These are phyloP conservation scores for Eleusine coracana DNA, from an alignment of 176 grass and related monocot species.

Conservation along the genomic window DNA sequence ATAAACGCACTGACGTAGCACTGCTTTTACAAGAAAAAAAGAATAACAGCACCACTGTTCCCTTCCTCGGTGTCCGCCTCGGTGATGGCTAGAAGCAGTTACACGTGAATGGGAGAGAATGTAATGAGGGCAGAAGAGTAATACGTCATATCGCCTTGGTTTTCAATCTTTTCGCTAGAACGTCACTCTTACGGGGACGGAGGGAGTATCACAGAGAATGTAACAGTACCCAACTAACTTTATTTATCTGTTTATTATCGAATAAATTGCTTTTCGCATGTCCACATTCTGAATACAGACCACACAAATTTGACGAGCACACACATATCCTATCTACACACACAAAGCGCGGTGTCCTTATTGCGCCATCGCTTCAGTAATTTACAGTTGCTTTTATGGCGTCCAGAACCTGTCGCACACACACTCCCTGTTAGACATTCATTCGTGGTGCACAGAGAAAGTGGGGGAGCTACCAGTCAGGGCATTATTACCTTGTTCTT, in stretches of 20 bases:
- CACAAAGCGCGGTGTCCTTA: neutral
- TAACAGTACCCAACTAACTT: neutral
- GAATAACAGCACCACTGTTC: too few species aligned
- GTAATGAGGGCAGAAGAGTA: too few species aligned
- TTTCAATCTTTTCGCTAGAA: too few species aligned
- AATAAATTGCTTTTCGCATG: neutral
- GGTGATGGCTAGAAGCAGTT: too few species aligned
- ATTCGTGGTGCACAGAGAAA: neutral
- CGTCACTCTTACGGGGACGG: too few species aligned
- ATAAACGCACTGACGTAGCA: too few species aligned
- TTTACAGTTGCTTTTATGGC: slow-evolving; percentile 86
- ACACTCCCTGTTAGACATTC: neutral
- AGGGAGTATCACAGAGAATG: neutral
- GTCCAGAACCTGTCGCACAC: slow-evolving; percentile 65
- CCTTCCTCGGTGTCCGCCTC: too few species aligned
- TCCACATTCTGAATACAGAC: neutral
- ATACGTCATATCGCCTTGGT: too few species aligned
- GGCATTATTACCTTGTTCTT: slow-evolving; percentile 68
- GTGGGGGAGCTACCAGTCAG: neutral
- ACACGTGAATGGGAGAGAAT: too few species aligned
- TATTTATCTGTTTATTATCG: slow-evolving; percentile 3
- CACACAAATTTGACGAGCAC: neutral
- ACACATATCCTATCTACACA: neutral
- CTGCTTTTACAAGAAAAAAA: too few species aligned
- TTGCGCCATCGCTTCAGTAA: slow-evolving; percentile 43